Percentiles rank a stretch among this genome's conserved stretches.
phyloP scores from a whole-genome alignment of 2,329 filamentous ascomycete species.

The Xylaria sp. region DNA sequence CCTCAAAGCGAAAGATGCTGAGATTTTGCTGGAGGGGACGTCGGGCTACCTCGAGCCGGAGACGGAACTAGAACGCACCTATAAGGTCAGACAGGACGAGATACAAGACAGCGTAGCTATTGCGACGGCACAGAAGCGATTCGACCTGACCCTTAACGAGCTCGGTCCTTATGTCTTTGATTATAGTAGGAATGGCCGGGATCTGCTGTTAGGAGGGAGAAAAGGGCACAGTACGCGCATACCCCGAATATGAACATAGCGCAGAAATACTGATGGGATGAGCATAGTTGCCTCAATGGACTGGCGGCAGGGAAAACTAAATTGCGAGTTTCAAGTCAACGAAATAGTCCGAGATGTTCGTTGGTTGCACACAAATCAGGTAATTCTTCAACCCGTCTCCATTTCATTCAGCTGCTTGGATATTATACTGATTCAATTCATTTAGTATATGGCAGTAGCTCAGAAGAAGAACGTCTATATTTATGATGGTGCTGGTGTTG shows the following conservation, averaged over 20 bases:
- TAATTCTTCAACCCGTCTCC: slow-evolving; percentile 13
- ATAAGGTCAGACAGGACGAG: slow-evolving; percentile 90
- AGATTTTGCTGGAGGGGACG: slow-evolving; percentile 90
- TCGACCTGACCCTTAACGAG: slow-evolving; percentile 84
- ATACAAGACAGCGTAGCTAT: slow-evolving; percentile 78
- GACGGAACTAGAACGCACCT: slow-evolving; percentile 87
- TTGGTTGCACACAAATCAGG: slow-evolving; percentile 84
- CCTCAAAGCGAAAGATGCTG: slow-evolving; percentile 89
- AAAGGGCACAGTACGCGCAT: slow-evolving; percentile 75
- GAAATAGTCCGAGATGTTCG: slow-evolving; percentile 90
- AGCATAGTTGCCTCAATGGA: slow-evolving; percentile 85
- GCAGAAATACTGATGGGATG: slow-evolving; percentile 22
- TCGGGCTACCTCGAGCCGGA: slow-evolving; percentile 89
- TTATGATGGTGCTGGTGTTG: slow-evolving; percentile 83
- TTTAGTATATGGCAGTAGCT: slow-evolving; percentile 57
- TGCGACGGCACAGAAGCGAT: slow-evolving; percentile 90
- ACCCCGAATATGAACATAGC: background rate
- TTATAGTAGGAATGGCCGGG: slow-evolving; percentile 88
- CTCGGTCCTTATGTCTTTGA: slow-evolving; percentile 89
- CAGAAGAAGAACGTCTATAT: slow-evolving; percentile 98
- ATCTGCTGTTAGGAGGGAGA: slow-evolving; percentile 84
- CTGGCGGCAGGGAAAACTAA: slow-evolving; percentile 90
- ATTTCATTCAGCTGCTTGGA: background rate
- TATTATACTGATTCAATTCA: slow-evolving; percentile 12
- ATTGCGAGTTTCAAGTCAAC: slow-evolving; percentile 88